A percentile compares a stretch with the other conserved stretches of the same genome.
Conservation (phyloP, 2,329 filamentous ascomycete species). For the Nigrospora osmanthi region DNA sequence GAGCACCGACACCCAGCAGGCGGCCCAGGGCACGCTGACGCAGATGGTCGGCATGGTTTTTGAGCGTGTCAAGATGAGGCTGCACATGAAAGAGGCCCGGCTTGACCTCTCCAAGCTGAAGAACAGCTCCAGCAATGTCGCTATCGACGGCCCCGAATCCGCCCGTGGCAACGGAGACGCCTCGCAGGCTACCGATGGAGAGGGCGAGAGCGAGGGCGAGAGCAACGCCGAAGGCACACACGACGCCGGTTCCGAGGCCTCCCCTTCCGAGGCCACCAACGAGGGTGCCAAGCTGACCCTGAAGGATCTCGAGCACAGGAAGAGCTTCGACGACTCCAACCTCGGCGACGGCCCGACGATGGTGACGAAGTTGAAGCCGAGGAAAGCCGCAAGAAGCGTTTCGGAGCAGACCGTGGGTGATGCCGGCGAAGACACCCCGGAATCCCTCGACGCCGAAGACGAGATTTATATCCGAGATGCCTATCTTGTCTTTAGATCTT, state of each 20-base stretch:
- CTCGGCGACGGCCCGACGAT: slow-evolving; percentile 60
- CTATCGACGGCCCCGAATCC: slow-evolving; percentile 39
- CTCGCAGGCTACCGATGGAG: slow-evolving; percentile 16
- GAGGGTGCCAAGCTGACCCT: slow-evolving; percentile 50
- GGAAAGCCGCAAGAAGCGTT: slow-evolving; percentile 34
- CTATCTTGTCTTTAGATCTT: slow-evolving; percentile 92
- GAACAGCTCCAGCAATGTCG: slow-evolving; percentile 42
- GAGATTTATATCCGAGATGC: slow-evolving; percentile 96
- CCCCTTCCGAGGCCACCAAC: slow-evolving; percentile 17
- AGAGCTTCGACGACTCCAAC: slow-evolving; percentile 62
- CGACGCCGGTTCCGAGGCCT: slow-evolving; percentile 12
- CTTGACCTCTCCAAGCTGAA: slow-evolving; percentile 47
- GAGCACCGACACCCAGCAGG: slow-evolving; percentile 89
- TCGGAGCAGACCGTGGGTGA: slow-evolving; percentile 50
- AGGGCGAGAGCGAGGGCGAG: slow-evolving; percentile 29
- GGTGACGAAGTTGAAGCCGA: slow-evolving; percentile 52
- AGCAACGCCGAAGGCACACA: slow-evolving; percentile 17
- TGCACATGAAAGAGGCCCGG: slow-evolving; percentile 81
- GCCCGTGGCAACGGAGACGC: slow-evolving; percentile 19
- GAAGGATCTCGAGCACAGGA: slow-evolving; percentile 59
- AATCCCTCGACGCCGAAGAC: slow-evolving; percentile 66
- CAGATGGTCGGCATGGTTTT: slow-evolving; percentile 99
- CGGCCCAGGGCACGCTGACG: slow-evolving; percentile 91
- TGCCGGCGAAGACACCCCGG: slow-evolving; percentile 45
- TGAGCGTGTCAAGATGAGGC: slow-evolving; percentile 78